These are phyloP conservation scores for Claviceps humidiphila DNA, from an alignment of 2,329 filamentous ascomycete species.

Conservation along the genomic window DNA sequence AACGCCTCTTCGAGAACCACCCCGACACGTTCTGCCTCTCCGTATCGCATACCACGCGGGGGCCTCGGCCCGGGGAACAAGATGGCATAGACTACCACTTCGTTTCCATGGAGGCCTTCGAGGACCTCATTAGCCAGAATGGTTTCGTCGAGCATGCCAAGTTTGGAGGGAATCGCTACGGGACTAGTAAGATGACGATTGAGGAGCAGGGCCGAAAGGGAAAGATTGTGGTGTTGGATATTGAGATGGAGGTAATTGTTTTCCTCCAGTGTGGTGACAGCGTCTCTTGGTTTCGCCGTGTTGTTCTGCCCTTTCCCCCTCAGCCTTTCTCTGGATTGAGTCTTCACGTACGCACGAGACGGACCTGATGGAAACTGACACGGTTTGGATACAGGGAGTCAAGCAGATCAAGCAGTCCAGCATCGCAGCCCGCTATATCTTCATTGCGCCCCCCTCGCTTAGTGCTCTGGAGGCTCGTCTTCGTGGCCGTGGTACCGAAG, in stretches of 20 bases:
- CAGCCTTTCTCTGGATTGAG: too few relatives aligned
- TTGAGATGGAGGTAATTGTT: conserved; percentile 74
- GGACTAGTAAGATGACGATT: conserved; percentile 70
- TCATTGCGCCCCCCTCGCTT: conserved; percentile 67
- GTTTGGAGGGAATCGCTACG: conserved; percentile 79
- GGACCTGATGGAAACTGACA: too few relatives aligned
- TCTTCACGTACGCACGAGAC: too few relatives aligned
- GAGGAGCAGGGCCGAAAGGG: conserved; percentile 59
- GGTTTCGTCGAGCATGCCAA: conserved; percentile 78
- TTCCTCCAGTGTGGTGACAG: too few relatives aligned
- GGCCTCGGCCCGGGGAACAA: conserved; percentile 60
- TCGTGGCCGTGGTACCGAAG: conserved; percentile 65
- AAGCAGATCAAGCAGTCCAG: conserved; percentile 77
- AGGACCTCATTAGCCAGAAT: conserved; percentile 49
- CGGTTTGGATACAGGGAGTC: conserved; percentile 41
- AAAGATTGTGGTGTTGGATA: conserved; percentile 73
- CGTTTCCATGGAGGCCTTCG: conserved; percentile 52
- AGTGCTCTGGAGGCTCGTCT: conserved; percentile 63
- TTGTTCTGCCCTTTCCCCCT: too few relatives aligned
- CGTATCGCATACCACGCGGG: conserved; percentile 67
- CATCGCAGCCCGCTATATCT: conserved; percentile 68
- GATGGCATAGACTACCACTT: conserved; percentile 76
- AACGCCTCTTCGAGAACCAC: conserved; percentile 49
- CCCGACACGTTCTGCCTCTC: conserved; percentile 40
- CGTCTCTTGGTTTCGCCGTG: too few relatives aligned